A percentile compares a stretch with the other conserved stretches of the same genome.
Conservation (phyloP, 805 yeast species). For the Zygosaccharomyces kombuchaensis region DNA sequence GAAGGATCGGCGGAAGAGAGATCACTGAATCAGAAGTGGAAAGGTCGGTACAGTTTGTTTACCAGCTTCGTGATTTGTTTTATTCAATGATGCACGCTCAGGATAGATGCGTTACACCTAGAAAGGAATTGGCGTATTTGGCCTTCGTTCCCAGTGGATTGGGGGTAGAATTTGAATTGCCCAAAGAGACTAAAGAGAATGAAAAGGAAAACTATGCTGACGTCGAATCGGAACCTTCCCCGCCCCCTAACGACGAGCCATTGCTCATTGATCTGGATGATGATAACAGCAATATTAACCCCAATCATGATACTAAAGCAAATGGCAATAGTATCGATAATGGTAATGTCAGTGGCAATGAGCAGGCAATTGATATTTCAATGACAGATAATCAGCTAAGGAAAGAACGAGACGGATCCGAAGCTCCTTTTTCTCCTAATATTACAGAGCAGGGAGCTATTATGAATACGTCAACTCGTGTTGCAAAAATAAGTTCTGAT, state of each 20-base stretch:
- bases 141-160: slow-evolving; percentile 74
- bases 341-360: neutral
- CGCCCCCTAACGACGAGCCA: slow-evolving; percentile 6
- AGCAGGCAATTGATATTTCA: slow-evolving; percentile 5
- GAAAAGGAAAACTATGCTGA: slow-evolving; percentile 1
- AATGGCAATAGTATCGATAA: neutral
- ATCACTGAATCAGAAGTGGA: slow-evolving; percentile 76
- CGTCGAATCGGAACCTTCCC: slow-evolving; percentile 4
- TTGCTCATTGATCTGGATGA: slow-evolving; percentile 5
- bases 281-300: neutral
- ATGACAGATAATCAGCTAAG: slow-evolving; percentile 6
- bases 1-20: slow-evolving; percentile 83
- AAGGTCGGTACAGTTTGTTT: slow-evolving; percentile 77
- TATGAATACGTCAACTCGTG: slow-evolving; percentile 23
- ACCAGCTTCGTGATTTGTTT: slow-evolving; percentile 66
- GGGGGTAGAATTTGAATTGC: slow-evolving; percentile 52
- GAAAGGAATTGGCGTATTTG: slow-evolving; percentile 77
- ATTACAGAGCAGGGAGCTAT: slow-evolving; percentile 15
- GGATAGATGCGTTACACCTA: slow-evolving; percentile 69
- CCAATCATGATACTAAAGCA: neutral
- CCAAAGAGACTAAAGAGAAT: neutral
- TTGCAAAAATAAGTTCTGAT: slow-evolving; percentile 43
- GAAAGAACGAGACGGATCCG: neutral
- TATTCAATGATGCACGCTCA: slow-evolving; percentile 60
- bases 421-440: neutral